Evolutionary conservation across 2,329 filamentous ascomycete genomes (phyloP).

Genomic region (Fusarium stilboides): DNA sequence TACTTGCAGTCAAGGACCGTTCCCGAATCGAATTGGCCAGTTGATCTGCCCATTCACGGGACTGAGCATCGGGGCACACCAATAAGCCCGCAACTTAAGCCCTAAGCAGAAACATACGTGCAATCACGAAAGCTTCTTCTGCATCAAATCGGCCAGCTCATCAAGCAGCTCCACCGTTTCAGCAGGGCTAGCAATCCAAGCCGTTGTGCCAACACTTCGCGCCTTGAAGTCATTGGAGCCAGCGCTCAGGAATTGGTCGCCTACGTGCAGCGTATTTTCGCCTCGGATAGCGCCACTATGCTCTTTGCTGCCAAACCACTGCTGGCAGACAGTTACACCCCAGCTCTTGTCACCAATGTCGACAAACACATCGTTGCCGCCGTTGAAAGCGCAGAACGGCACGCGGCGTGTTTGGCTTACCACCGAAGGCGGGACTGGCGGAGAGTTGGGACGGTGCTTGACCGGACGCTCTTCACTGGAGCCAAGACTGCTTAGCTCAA

Average conservation of each 20-base stretch:
- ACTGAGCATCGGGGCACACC: neutral
- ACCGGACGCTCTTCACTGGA: slow-evolving; percentile 50
- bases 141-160: slow-evolving; percentile 77
- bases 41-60: neutral
- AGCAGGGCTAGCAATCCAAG: slow-evolving; percentile 93
- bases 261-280: slow-evolving; percentile 90
- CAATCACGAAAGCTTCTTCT: slow-evolving; percentile 52
- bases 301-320: slow-evolving; percentile 79
- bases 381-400: slow-evolving; percentile 98
- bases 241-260: slow-evolving; percentile 96
- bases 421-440: slow-evolving; percentile 35
- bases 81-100: too few species aligned
- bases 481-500: slow-evolving; percentile 81
- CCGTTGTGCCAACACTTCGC: slow-evolving; percentile 90
- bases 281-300: slow-evolving; percentile 69
- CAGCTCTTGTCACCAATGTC: slow-evolving; percentile 98
- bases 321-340: slow-evolving; percentile 93
- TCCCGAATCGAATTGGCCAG: neutral
- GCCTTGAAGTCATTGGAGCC: slow-evolving; percentile 98
- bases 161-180: slow-evolving; percentile 94
- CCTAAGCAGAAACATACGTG: neutral
- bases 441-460: slow-evolving; percentile 40
- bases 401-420: slow-evolving; percentile 60
- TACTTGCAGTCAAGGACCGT: neutral
- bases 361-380: slow-evolving; percentile 97